Evolutionary conservation across 2,329 filamentous ascomycete genomes (phyloP), one percentile per base, ranked within the genome.

Genomic region (Pezicula radicicola): DNA sequence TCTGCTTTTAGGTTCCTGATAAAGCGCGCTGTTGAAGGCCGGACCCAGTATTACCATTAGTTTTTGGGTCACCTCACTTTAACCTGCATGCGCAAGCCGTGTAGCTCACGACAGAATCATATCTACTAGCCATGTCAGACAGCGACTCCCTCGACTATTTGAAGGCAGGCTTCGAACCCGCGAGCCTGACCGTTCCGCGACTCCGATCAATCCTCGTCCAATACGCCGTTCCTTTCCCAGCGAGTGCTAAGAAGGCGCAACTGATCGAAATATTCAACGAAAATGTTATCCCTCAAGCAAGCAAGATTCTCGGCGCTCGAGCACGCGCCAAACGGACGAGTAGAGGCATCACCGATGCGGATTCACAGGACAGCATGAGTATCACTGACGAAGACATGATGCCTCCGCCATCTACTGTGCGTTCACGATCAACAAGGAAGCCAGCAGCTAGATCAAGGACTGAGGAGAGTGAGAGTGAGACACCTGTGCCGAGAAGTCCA

Each of bases 131-230:
- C 3, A 86, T 86, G 83, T 79, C 80, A 27, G 83, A 87, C 63
- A 75, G 83, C 58, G 89, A 92, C 60, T 74, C 65, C 55, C 72
- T 87, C 60, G 88, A 91, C 60, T 99, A 97, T 68, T 85, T 97
- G 30, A 84, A 92, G 66, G 81, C 89, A 50, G 89, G 83, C 63
- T 97, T 97, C 68, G 91, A 99, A 68, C 85, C 94, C 18, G 79
- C 80, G 66, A 83, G 81, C 58, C 81, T 97, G 57, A 97, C 91
- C 1, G 85, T 97, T 46, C 91, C 94, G 27, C 88, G 88, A 43
- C 77, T 99, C 62, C 89, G 94, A 63, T 93, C 89, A 46, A 95
- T 97, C 59, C 83, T 99, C 52, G 89, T 97, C 64, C 88, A 85
- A 59, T 90, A 99, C 73, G 88, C 91, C 67, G 77, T 97, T 64